phyloP scores from a whole-genome alignment of 768 basidiomycete genomes.

The Clavaria fumosa region DNA sequence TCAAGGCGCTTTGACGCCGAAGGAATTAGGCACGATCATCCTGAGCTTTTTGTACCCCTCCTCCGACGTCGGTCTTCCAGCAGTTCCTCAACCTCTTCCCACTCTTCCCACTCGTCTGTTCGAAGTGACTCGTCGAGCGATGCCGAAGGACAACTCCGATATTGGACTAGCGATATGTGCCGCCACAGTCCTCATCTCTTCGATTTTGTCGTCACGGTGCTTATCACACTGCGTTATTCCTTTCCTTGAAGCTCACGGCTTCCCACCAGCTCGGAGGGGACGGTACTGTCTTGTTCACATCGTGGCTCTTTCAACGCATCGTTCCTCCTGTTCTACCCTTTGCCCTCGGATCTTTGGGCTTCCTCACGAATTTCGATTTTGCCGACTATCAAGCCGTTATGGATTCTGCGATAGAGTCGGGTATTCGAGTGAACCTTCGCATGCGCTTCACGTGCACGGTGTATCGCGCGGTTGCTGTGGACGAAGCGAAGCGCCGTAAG shows the following conservation, averaged over 20 bases:
- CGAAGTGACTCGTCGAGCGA: constrained; percentile 26
- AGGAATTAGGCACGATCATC: constrained; percentile 74
- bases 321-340: constrained; percentile 98
- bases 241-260: background rate
- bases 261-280: constrained; percentile 79
- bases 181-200: constrained; percentile 80
- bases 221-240: constrained; percentile 16
- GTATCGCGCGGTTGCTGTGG: constrained; percentile 75
- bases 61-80: constrained; percentile 63
- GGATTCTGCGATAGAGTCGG: constrained; percentile 77
- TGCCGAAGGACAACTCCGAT: constrained; percentile 85
- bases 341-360: constrained; percentile 92
- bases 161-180: constrained; percentile 98
- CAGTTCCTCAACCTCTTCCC: constrained; percentile 41
- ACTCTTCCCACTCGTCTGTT: constrained; percentile 29
- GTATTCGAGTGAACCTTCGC: constrained; percentile 92
- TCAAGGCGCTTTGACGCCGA: constrained; percentile 92
- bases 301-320: constrained; percentile 96
- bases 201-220: constrained; percentile 92
- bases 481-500: constrained; percentile 49
- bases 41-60: constrained; percentile 73
- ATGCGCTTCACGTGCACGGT: constrained; percentile 99
- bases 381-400: constrained; percentile 71
- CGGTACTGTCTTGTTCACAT: constrained; percentile 96
- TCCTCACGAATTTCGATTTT: constrained; percentile 95